Base-by-base conservation (phyloP, 768 basidiomycete species). In the Leccinum olivaceopallidum region DNA sequence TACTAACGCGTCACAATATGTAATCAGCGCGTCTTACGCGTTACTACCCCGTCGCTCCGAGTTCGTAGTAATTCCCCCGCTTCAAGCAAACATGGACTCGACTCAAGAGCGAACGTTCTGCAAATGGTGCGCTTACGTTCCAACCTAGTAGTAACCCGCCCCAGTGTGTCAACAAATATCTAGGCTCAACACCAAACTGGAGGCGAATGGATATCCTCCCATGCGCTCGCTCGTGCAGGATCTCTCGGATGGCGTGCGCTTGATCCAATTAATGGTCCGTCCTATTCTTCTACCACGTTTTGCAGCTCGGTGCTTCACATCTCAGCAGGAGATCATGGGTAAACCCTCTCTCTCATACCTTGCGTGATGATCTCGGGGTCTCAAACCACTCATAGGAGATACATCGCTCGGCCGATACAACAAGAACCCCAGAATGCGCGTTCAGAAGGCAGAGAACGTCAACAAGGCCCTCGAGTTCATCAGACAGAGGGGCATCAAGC, bases 401-500 rank as follows among this genome's bases (percentile, higher is more conserved):
- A 87, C 85, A 2, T 92, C 92, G n/a, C 83, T 98, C 6, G 96
- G 96, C n/a, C 79, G 92, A 67, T 98, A 96, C 73, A 97, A 96
- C 78, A 90, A 83, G 71, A 85, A 83, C 58, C 96, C 97, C 0
- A 81, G 87, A 37, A 95, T 98, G 81, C 85, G 95, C 34, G 88
- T 98, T 2, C 97, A 99, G 75, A 97, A 95, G 70, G 95, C 94
- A 3, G 97, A 99, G 81, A 99, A 99, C 75, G 95, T 96, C 53
- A 95, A 93, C 76, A 94, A 94, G 74, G 97, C 97, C 0, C 77
- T 99, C 51, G 92, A 96, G 65, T 98, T 97, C 75, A 98, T 99
- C 75, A 89, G 88, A 34, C 92, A 92, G 16, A 80, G 95, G 67
- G 94, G 95, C 12, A 93, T 98, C 58, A 95, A 96, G 71, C 79